Conservation (phyloP, 768 basidiomycete genomes). For the Gymnopilus dilepis region DNA sequence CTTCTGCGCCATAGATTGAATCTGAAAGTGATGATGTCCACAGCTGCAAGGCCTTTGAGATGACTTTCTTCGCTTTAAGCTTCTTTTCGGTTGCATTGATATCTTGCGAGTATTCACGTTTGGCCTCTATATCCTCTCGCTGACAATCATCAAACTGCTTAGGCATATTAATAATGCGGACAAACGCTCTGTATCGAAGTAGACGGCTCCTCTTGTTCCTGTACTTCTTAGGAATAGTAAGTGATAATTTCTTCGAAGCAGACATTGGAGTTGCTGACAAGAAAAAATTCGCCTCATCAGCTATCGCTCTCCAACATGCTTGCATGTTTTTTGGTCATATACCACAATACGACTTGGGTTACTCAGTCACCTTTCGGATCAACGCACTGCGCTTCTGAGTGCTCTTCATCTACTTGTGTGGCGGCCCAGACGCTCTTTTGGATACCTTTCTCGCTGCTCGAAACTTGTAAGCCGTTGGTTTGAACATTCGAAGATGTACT, state of each 20-base stretch:
- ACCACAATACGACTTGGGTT: background rate
- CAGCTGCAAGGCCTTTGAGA: constrained; percentile 1
- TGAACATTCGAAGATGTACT: background rate
- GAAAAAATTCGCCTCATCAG: background rate
- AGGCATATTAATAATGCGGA: constrained; percentile 20
- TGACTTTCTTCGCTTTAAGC: background rate
- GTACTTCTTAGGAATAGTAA: constrained; percentile 10
- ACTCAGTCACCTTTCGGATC: background rate
- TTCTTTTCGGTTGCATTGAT: constrained; percentile 4
- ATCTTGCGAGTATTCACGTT: background rate
- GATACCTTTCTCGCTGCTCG: constrained; percentile 17
- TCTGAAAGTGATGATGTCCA: background rate
- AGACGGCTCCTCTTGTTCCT: constrained; percentile 5
- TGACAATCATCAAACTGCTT: background rate
- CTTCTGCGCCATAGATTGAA: background rate
- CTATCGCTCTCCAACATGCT: constrained; percentile 9
- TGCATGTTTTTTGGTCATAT: constrained; percentile 11
- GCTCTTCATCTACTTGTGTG: background rate
- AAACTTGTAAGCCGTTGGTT: constrained; percentile 10
- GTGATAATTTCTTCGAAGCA: background rate
- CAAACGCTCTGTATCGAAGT: constrained; percentile 18
- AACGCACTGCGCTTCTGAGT: constrained; percentile 1
- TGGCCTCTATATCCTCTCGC: background rate
- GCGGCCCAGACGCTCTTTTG: constrained; percentile 10
- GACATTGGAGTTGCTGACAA: background rate